Base-by-base conservation (phyloP, 805 yeast genomes). In the Myxozyma geophila region DNA sequence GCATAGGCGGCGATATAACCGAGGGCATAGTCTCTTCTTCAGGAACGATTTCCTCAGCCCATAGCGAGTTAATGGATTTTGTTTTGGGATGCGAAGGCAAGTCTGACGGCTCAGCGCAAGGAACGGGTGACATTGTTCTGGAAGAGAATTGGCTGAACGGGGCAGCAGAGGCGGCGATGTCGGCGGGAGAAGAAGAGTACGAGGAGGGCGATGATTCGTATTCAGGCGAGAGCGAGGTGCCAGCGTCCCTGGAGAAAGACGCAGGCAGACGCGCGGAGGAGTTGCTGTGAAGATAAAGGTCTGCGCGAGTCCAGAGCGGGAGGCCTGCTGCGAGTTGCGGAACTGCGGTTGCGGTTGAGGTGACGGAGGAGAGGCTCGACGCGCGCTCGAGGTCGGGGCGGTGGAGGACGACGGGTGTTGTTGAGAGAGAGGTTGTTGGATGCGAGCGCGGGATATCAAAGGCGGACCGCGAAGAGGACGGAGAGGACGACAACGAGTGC, bases 1-100 rank as follows among this genome's bases (percentile, higher is more conserved):
- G 68, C 39, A 48, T 39, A 8, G 66, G 63, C 17, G 66, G 59
- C 10, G 68, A 64, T 13, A 44, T 49, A 12, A 63, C 50, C 15
- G 56, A 15, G 10, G 61, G 61, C 8, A 43, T 6, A n/a, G 54
- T 8, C 48, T 39, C 37, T 40, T 36, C 53, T n/a, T 37, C 46
- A 23, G 23, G 6, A 9, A 35, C 17, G 36, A 53, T 33, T 33
- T 58, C 57, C n/a, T 37, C 55, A 2, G 61, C 52, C 54, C 46
- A 41, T 28, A 46, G 13, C 2, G 50, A 44, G 23, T 43, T 43
- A 7, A 36, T n/a, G 7, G 46, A 17, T 13, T 55, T 46, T 19
- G 47, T 55, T 6, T 37, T 46, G 19, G 15, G 52, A 3, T 44
- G 21, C 36, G 53, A 13, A 15, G 15, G 4, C 10, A 43, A 17